Evolutionary conservation across 257 asterid genomes (phyloP).

Genomic region (Gentiana macrophylla): DNA sequence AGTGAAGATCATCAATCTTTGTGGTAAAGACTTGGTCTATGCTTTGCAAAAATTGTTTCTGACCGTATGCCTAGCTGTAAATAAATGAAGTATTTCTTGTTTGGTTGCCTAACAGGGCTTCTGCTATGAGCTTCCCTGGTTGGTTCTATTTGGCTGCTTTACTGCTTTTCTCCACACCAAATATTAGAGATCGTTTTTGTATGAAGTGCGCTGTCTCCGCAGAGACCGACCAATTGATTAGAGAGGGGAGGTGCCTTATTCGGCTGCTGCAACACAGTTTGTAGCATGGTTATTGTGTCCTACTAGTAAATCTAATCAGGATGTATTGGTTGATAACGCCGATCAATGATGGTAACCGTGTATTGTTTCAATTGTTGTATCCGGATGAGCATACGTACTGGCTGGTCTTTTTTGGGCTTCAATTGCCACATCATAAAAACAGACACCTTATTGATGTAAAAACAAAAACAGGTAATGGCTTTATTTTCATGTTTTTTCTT

Average conservation of each 20-base stretch:
- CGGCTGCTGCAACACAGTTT: slow-evolving; percentile 43
- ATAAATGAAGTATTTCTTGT: slow-evolving; percentile 1
- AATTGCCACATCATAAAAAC: no score
- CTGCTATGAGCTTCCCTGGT: slow-evolving; percentile 54
- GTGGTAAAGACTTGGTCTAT: slow-evolving; percentile 38
- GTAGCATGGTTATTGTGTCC: slow-evolving; percentile 72
- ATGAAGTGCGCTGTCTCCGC: slow-evolving; percentile 12
- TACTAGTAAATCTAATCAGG: slow-evolving; percentile 27
- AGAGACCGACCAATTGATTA: slow-evolving; percentile 17
- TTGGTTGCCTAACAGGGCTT: slow-evolving; percentile 36
- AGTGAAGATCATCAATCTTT: slow-evolving; percentile 43
- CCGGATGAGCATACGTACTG: no score
- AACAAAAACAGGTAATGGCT: no score
- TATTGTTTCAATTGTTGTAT: no score
- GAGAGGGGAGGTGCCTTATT: slow-evolving; percentile 22
- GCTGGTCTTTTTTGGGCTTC: no score
- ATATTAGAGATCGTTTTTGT: slow-evolving; percentile 15
- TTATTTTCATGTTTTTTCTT: no score
- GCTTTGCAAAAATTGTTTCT: slow-evolving; percentile 11
- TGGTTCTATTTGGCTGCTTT: slow-evolving; percentile 64
- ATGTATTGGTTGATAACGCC: slow-evolving; percentile 28
- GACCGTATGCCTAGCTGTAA: slow-evolving; percentile 3
- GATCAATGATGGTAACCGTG: no score
- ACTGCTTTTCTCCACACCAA: slow-evolving; percentile 37
- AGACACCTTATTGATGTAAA: no score